Evolutionary conservation across 1,284 basidiomycete genomes (phyloP), one percentile per base, ranked within the genome.

Genomic region (Ustilago xerochloae): DNA sequence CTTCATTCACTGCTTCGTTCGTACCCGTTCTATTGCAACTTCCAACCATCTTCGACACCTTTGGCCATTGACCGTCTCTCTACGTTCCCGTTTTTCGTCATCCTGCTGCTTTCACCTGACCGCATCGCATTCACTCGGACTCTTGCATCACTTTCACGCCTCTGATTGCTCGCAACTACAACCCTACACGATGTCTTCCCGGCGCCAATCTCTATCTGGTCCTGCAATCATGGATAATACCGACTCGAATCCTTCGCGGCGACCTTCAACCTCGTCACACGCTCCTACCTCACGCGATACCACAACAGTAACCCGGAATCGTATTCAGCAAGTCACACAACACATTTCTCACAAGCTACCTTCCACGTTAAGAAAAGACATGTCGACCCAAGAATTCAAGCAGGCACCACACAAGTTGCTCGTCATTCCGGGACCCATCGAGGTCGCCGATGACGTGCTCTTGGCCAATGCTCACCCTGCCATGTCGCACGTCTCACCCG

Each of bases 351-450:
- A 61, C n/a, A 65, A 45, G n/a, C 63, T 74, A 13, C 76, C 77
- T 22, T 72, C 72, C 47, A 79, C 69, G 30, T 41, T 73, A 64
- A 55, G 51, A 39, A 57, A 50, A 60, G 48, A 45, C 35, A 79
- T 73, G 75, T 71, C 71, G 54, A 54, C 64, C 18, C 65, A 68
- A 47, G 62, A 64, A 15, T 81, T 80, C 65, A 81, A 81, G 63
- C 79, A 81, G 63, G 79, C 76, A 12, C 65, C 76, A 12, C 79
- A 81, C 74, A 81, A 80, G 73, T 75, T 85, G 39, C 78, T 86
- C 53, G 79, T 85, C 63, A 92, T 93, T 74, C 92, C 92, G 46
- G 92, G 92, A 16, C 92, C 92, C 36, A 91, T 93, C 78, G 92
- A 93, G 85, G 87, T 92, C 70, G 84, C 90, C 43, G 91, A 94